Evolutionary conservation across 2,329 filamentous ascomycete genomes (phyloP), one percentile per base, ranked within the genome.

Genomic region (Paecilomyces variotii): DNA sequence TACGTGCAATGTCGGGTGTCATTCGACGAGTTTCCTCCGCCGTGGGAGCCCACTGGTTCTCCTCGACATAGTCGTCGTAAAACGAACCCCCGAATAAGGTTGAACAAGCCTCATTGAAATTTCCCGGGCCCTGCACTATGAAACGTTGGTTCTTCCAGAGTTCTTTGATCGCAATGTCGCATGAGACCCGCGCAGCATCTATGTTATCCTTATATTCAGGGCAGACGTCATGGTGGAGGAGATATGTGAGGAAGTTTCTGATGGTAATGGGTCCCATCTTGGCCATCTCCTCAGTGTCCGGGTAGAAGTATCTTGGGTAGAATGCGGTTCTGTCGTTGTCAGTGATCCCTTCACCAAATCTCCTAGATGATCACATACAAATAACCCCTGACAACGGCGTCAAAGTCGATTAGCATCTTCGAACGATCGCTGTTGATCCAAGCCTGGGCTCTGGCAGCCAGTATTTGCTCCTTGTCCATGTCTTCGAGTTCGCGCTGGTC

Each of bases 221-320:
- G 67, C 91, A 96, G 14, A 95, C 93, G 39, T 89, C 83, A 68
- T 97, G 92, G 60, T 88, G 84, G 9, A 92, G 79, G 0, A 97
- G 79, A 64, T 97, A 99, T 63, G 90, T 89, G 62, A 96, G 84
- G 69, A 97, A 97, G 69, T 94, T 96, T 60, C 85, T 84, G 49
- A 97, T 80, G 0, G 95, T 84, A 34, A 82, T 80, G 24, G 87
- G 84, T 2, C 85, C 85, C 5, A 81, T 73, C n/a, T 81, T 75
- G 61, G 91, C 80, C 11, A 80, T 74, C 0, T 75, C 70, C 14
- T 79, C 69, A 3, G 75, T 78, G 11, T 85, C 81, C 54, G 84
- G 83, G 19, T 83, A 79, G 39, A 84, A 83, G 39, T 83, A 76
- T 27, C 76, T 76, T 0, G 83, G 80, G 4, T 89, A 80, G 50